These are phyloP conservation scores for Botrytis elliptica DNA, from an alignment of 2,329 filamentous ascomycete genomes.

Conservation along the genomic window DNA sequence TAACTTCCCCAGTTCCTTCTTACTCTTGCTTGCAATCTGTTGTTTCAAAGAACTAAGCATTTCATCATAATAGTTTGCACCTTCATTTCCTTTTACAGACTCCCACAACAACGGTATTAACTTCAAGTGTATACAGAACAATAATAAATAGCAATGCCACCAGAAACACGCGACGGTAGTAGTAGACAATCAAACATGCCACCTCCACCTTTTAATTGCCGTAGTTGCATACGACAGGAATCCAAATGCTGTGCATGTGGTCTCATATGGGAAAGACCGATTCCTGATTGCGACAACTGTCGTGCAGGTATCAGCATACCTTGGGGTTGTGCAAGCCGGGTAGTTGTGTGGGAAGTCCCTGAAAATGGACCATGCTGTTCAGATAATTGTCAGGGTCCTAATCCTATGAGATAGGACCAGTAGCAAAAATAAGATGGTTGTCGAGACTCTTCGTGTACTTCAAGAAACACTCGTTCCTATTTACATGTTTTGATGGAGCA, in stretches of 20 bases:
- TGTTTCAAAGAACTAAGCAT: neutral
- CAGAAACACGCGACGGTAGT: neutral
- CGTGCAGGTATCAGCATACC: too few relatives aligned
- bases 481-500: neutral
- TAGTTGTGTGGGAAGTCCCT: too few relatives aligned
- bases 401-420: neutral
- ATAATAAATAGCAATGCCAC: neutral
- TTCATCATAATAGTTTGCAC: too few relatives aligned
- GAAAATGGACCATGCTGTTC: too few relatives aligned
- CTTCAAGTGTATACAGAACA: neutral
- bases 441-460: neutral
- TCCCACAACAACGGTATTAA: neutral
- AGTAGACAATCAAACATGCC: neutral
- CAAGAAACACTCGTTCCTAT: neutral
- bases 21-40: neutral
- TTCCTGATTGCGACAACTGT: too few relatives aligned
- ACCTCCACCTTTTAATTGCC: too few relatives aligned
- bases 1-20: too few relatives aligned
- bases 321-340: too few relatives aligned
- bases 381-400: neutral
- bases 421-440: neutral
- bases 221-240: fast-evolving
- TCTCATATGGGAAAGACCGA: too few relatives aligned
- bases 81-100: too few relatives aligned
- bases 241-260: neutral